These are phyloP conservation scores for Margaritispora aquatica DNA, from an alignment of 495 filamentous ascomycete species.

Conservation along the genomic window DNA sequence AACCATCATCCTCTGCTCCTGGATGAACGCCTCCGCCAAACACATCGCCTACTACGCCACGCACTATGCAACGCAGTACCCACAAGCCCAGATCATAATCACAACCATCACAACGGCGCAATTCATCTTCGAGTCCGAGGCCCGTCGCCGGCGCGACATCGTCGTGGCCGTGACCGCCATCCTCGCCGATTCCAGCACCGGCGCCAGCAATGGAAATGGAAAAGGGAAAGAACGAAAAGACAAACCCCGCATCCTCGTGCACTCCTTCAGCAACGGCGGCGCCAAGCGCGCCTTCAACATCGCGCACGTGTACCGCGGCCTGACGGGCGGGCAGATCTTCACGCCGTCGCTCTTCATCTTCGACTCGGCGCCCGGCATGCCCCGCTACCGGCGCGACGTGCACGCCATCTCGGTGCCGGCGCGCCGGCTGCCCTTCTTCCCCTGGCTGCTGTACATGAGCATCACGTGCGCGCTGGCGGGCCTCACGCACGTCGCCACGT, in stretches of 20 bases:
- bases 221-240: no score
- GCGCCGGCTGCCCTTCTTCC: slow-evolving; percentile 2
- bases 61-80: slow-evolving; percentile 34
- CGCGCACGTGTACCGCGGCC: slow-evolving; percentile 3
- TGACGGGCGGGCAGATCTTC: slow-evolving; percentile 10
- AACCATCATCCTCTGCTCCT: slow-evolving; percentile 31
- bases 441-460: slow-evolving; percentile 9
- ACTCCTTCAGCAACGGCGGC: slow-evolving; percentile 22
- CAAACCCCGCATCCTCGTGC: slow-evolving; percentile 11
- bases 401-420: slow-evolving; percentile 7
- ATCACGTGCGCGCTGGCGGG: not conserved
- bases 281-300: slow-evolving; percentile 10
- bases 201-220: no score
- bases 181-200: not conserved
- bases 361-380: slow-evolving; percentile 20
- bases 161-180: slow-evolving; percentile 7
- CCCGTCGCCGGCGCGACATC: slow-evolving; percentile 11
- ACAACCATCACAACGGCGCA: slow-evolving; percentile 15
- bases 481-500: slow-evolving; percentile 11
- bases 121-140: slow-evolving; percentile 20
- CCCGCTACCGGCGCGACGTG: slow-evolving; percentile 17
- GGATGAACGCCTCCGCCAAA: slow-evolving; percentile 34
- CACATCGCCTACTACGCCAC: slow-evolving; percentile 39
- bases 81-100: slow-evolving; percentile 32
- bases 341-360: slow-evolving; percentile 2